These are phyloP conservation scores for Fusarium sp. DNA, from an alignment of 2,329 filamentous ascomycete species.

Conservation along the genomic window DNA sequence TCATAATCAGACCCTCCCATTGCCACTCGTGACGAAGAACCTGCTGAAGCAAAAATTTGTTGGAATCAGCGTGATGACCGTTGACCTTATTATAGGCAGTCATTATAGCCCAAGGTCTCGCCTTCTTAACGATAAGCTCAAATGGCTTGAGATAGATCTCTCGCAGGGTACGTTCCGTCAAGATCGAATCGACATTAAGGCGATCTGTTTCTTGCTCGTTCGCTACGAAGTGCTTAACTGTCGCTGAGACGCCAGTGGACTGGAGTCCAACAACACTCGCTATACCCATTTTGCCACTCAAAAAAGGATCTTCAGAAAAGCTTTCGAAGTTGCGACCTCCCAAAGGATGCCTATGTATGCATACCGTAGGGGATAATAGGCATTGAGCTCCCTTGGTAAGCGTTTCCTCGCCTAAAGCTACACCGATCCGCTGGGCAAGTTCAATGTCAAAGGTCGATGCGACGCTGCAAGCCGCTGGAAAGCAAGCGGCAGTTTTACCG, in stretches of 20 bases:
- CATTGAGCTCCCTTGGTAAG: constrained; percentile 77
- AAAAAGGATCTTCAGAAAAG: constrained; percentile 43
- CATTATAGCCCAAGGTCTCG: constrained; percentile 57
- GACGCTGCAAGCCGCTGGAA: constrained; percentile 56
- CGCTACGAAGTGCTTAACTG: constrained; percentile 61
- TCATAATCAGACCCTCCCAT: constrained; percentile 54
- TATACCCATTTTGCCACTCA: constrained; percentile 38
- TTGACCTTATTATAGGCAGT: constrained; percentile 57
- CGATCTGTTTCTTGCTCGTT: constrained; percentile 55
- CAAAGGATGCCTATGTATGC: constrained; percentile 41
- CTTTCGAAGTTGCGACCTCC: constrained; percentile 45
- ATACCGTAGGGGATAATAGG: constrained; percentile 58
- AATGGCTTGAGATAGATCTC: constrained; percentile 56
- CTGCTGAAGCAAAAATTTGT: constrained; percentile 41
- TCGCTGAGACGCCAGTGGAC: constrained; percentile 56
- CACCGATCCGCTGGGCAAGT: constrained; percentile 69
- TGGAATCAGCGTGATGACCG: constrained; percentile 53
- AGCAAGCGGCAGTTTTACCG: constrained; percentile 42
- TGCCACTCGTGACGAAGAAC: constrained; percentile 62
- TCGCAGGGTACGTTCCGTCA: constrained; percentile 41
- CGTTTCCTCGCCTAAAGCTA: constrained; percentile 68
- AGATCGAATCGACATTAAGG: constrained; percentile 42
- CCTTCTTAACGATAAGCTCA: constrained; percentile 57
- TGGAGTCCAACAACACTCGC: constrained; percentile 52
- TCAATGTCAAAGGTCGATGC: constrained; percentile 76